Evolutionary conservation across 345 rosid species (phyloP).

Genomic region (Sonneratia caseolaris): DNA sequence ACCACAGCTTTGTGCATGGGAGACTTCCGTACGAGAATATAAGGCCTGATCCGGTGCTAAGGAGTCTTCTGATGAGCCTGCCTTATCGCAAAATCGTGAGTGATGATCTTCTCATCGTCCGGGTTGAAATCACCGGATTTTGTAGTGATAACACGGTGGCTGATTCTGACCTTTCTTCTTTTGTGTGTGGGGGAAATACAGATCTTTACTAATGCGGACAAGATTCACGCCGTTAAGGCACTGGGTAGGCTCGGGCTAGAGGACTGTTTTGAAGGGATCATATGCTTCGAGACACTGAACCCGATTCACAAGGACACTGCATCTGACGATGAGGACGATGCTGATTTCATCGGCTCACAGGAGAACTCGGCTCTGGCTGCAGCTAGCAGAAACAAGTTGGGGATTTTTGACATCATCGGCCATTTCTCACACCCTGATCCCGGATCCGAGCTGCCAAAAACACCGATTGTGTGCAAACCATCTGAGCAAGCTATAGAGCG

Average conservation of each 20-base stretch:
- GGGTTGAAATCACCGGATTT: not conserved
- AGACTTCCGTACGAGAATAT: constrained; percentile 84
- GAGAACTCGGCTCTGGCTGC: not conserved
- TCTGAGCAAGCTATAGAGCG: constrained; percentile 43
- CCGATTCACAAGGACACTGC: constrained; percentile 31
- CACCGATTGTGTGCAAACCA: constrained; percentile 75
- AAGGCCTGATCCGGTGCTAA: constrained; percentile 72
- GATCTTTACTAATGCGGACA: constrained; percentile 94
- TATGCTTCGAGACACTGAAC: constrained; percentile 89
- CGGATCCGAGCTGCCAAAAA: constrained; percentile 35
- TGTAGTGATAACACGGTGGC: not conserved
- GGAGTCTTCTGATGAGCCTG: constrained; percentile 61
- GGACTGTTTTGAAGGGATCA: constrained; percentile 89
- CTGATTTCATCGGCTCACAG: constrained; percentile 29
- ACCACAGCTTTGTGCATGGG: constrained; percentile 88
- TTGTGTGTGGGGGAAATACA: constrained; percentile 9
- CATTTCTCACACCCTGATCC: constrained; percentile 40
- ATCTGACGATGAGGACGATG: constrained; percentile 44
- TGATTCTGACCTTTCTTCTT: not conserved
- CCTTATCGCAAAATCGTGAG: constrained; percentile 84
- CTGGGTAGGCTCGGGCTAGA: constrained; percentile 68
- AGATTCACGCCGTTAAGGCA: constrained; percentile 57
- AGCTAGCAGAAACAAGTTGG: not conserved
- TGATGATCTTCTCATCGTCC: not conserved
- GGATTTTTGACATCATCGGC: constrained; percentile 52